phyloP scores from a whole-genome alignment of 106 monocot species.

The Dendrobium chrysotoxum region DNA sequence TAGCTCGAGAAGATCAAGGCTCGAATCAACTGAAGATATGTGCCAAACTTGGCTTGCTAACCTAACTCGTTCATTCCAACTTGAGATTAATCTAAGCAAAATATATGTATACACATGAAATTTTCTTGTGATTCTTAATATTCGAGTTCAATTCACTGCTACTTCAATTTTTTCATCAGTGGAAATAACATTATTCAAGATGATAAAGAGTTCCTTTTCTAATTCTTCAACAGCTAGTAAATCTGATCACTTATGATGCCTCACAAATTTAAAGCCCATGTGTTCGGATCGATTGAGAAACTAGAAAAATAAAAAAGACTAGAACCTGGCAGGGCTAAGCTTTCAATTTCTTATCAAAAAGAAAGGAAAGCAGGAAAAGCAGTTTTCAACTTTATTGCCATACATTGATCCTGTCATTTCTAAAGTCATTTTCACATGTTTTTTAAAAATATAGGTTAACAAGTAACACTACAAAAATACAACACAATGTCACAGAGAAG shows the following conservation, averaged over 20 bases:
- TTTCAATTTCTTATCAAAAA: not conserved
- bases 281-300: not conserved
- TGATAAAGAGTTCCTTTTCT: not conserved
- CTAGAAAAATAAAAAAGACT: not conserved
- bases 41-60: too few relatives aligned
- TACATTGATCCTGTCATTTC: not conserved
- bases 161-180: not conserved
- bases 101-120: not conserved
- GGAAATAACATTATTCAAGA: not conserved
- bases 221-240: not conserved
- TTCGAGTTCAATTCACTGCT: not conserved
- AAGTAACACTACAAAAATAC: not conserved
- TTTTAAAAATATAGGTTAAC: not conserved
- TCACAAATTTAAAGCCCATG: not conserved
- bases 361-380: not conserved
- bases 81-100: not conserved
- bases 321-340: not conserved
- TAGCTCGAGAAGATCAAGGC: not conserved
- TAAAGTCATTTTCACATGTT: not conserved
- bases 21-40: not conserved
- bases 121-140: not conserved
- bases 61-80: too few relatives aligned
- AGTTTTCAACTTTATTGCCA: not conserved
- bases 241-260: not conserved
- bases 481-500: not conserved